Base-by-base conservation (phyloP, 208 protist genomes). In the Trichomonas vaginalis region DNA sequence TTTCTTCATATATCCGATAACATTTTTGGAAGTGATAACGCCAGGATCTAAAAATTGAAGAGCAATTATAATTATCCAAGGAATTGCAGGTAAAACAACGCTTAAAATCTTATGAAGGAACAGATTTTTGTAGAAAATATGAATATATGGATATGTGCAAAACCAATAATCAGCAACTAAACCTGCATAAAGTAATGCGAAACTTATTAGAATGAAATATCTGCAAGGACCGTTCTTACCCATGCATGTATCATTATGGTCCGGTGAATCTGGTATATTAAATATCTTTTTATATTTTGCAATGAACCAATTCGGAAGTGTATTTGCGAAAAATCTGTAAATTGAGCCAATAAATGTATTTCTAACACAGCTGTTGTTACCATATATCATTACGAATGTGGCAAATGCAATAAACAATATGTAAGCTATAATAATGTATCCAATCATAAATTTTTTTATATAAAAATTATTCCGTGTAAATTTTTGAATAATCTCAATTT, bases 11-110 rank as follows among this genome's bases (percentile, higher is more conserved):
- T 90, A 90, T 23, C 14, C 32, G 0, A 48, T 8, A 35, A 90
- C 82, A 48, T 90, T 90, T 9, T 17, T 48, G 9, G 8, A 9
- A 21, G 82, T 90, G 82, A 90, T 90, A 48, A 45, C 82, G 8
- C 82, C 82, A 48, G 82, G 82, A 90, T 90, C 82, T 9, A 90
- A 21, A 48, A 48, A 90, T 48, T 90, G 82, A 46, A 90, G 32
- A n/a, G 82, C 82, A 12, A 90, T 48, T n/a, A 90, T 32, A n/a
- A 90, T 90, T 48, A 90, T 21, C 82, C 82, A 90, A n/a, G 82
- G 82, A 27, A 27, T 48, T 90, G 82, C n/a, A 23, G 42, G 6
- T n/a, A 90, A 17, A 90, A 90, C 2, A 48, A 90, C 32, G 46
- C 40, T 23, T 9, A 90, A 48, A 9, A 90, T 48, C 48, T 6